Evolutionary conservation across 2,329 filamentous ascomycete genomes (phyloP).

Genomic region (Cladosporium sp.): DNA sequence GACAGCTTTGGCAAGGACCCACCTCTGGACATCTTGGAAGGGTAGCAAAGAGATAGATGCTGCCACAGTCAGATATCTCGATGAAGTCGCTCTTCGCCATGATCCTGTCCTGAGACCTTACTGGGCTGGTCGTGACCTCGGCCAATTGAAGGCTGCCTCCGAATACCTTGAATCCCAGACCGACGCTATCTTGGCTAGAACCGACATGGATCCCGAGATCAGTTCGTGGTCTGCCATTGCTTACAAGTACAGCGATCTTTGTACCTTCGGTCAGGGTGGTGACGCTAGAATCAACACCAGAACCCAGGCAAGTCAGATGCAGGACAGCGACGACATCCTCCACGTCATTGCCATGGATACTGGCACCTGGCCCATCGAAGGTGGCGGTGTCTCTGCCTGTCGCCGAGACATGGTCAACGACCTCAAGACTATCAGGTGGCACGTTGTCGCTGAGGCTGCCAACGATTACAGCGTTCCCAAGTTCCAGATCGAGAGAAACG

Average conservation of each 20-base stretch:
- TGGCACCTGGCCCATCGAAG: slow-evolving; percentile 41
- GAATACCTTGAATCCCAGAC: slow-evolving; percentile 38
- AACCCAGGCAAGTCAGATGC: slow-evolving; percentile 42
- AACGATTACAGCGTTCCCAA: slow-evolving; percentile 42
- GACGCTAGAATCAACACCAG: slow-evolving; percentile 50
- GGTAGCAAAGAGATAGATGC: slow-evolving; percentile 35
- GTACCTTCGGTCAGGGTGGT: slow-evolving; percentile 51
- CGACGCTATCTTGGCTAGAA: slow-evolving; percentile 48
- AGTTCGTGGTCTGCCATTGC: slow-evolving; percentile 51
- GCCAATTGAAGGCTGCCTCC: slow-evolving; percentile 31
- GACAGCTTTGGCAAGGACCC: slow-evolving; percentile 35
- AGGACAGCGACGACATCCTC: slow-evolving; percentile 37
- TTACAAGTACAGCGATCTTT: slow-evolving; percentile 48
- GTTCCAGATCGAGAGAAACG: slow-evolving; percentile 41
- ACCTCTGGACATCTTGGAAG: slow-evolving; percentile 40
- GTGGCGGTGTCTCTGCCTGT: slow-evolving; percentile 40
- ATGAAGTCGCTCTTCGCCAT: slow-evolving; percentile 35
- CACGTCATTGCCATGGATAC: slow-evolving; percentile 41
- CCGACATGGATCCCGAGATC: slow-evolving; percentile 49
- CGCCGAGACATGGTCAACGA: slow-evolving; percentile 42
- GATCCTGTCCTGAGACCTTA: slow-evolving; percentile 35
- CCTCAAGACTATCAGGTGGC: slow-evolving; percentile 39
- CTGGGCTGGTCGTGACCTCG: slow-evolving; percentile 36
- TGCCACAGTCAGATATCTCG: slow-evolving; percentile 38
- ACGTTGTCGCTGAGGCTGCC: slow-evolving; percentile 41